phyloP scores from a whole-genome alignment of 2,329 filamentous ascomycete genomes.

The Daldinia sp. region DNA sequence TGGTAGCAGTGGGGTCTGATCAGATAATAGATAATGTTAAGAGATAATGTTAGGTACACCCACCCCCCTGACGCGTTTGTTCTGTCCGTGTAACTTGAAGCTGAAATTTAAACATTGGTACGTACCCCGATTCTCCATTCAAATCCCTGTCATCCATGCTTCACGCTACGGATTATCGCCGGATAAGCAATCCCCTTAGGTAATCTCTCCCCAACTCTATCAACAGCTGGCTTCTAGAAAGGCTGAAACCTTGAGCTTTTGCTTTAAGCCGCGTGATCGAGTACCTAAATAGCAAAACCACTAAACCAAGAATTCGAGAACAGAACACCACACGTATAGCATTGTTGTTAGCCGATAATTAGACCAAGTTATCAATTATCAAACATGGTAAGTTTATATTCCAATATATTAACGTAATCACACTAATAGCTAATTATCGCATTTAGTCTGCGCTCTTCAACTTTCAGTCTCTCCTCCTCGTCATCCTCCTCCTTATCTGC shows the following conservation, averaged over 20 bases:
- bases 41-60: constrained; percentile 8
- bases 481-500: constrained; percentile 94
- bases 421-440: constrained; percentile 23
- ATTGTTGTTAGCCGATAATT: neutral
- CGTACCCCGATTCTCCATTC: constrained; percentile 2
- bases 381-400: constrained; percentile 34
- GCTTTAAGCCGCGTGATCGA: neutral
- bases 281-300: neutral
- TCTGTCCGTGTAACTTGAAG: constrained; percentile 21
- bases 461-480: constrained; percentile 95
- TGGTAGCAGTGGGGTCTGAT: constrained; percentile 24
- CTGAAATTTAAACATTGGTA: constrained; percentile 16
- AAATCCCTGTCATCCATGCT: constrained; percentile 18
- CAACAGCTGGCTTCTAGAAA: constrained; percentile 35
- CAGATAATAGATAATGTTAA: neutral
- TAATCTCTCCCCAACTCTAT: constrained; percentile 25
- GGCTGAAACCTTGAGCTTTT: constrained; percentile 7
- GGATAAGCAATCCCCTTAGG: constrained; percentile 24
- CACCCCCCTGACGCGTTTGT: neutral
- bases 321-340: constrained; percentile 1
- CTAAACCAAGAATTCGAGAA: neutral
- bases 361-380: constrained; percentile 29
- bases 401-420: constrained; percentile 16
- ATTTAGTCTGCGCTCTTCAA: constrained; percentile 96
- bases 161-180: constrained; percentile 24